phyloP scores from a whole-genome alignment of 2,329 filamentous ascomycete species.

The Scytalidium lignicola region DNA sequence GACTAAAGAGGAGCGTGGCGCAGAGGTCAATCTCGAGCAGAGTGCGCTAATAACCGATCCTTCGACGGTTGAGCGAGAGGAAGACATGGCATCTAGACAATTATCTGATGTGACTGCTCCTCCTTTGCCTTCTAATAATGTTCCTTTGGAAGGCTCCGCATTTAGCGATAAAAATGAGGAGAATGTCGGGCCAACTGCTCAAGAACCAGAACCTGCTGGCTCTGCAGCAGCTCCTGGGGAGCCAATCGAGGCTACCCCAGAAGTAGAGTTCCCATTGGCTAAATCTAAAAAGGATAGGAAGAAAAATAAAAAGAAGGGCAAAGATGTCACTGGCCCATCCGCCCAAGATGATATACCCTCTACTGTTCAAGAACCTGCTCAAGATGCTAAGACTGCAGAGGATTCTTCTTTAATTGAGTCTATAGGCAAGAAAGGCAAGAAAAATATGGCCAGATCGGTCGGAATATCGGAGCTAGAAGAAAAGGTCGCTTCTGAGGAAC shows the following conservation, averaged over 20 bases:
- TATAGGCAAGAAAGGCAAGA: background rate
- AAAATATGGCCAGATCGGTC: background rate
- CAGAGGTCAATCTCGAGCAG: too few relatives aligned
- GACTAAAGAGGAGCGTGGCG: background rate
- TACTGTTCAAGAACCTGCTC: too few relatives aligned
- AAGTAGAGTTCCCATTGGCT: constrained; percentile 10
- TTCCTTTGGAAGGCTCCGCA: too few relatives aligned
- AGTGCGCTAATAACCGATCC: too few relatives aligned
- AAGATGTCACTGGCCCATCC: constrained; percentile 9
- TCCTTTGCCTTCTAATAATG: too few relatives aligned
- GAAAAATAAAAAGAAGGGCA: constrained; percentile 27
- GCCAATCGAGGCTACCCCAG: constrained; percentile 4
- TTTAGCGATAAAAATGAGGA: too few relatives aligned
- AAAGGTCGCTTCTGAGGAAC: background rate
- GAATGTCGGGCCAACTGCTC: too few relatives aligned
- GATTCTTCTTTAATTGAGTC: background rate
- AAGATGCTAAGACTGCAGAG: background rate
- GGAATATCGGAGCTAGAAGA: background rate
- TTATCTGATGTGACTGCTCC: too few relatives aligned
- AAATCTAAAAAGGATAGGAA: constrained; percentile 37
- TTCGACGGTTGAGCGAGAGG: too few relatives aligned
- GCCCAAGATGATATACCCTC: constrained; percentile 10
- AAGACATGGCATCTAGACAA: too few relatives aligned
- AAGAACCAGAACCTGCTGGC: background rate
- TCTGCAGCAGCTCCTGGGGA: constrained; percentile 4